These are phyloP conservation scores for Plasmopara halstedii DNA, from an alignment of 352 stramenopile species.

Conservation along the genomic window DNA sequence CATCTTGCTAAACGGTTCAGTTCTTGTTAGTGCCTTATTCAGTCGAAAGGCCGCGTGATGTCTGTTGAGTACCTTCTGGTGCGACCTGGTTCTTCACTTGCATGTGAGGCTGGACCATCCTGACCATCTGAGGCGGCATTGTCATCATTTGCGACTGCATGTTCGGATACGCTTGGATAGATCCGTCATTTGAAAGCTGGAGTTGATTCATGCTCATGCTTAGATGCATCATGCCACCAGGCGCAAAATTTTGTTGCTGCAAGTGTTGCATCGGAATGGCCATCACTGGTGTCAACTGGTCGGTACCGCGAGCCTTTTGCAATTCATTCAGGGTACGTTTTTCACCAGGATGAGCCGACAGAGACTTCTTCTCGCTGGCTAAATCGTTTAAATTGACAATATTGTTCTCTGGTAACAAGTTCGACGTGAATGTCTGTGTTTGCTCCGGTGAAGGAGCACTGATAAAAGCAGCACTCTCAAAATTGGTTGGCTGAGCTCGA, in stretches of 20 bases:
- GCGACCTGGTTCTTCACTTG: slow-evolving; percentile 16
- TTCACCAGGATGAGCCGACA: slow-evolving; percentile 20
- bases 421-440: slow-evolving; percentile 33
- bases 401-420: slow-evolving; percentile 55
- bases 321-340: slow-evolving; percentile 54
- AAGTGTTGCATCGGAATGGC: slow-evolving; percentile 23
- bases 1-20: slow-evolving; percentile 14
- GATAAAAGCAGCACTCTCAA: not conserved
- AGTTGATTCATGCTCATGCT: slow-evolving; percentile 38
- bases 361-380: slow-evolving; percentile 36
- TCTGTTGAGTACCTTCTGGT: slow-evolving; percentile 17
- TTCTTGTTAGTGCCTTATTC: slow-evolving; percentile 1
- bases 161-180: slow-evolving; percentile 30
- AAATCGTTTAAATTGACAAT: slow-evolving; percentile 54
- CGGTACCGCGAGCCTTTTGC: slow-evolving; percentile 30
- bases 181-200: slow-evolving; percentile 16
- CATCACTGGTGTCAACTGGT: slow-evolving; percentile 33
- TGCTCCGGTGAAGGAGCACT: slow-evolving; percentile 1
- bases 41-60: slow-evolving; percentile 7
- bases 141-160: slow-evolving; percentile 27
- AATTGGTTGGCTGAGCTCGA: not conserved
- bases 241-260: slow-evolving; percentile 22
- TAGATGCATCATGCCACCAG: slow-evolving; percentile 27
- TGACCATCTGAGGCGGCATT: slow-evolving; percentile 21
- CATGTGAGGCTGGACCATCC: slow-evolving; percentile 24